Base-by-base conservation (phyloP, 192 early-diverging fungal species). In the Coemansia sp. region DNA sequence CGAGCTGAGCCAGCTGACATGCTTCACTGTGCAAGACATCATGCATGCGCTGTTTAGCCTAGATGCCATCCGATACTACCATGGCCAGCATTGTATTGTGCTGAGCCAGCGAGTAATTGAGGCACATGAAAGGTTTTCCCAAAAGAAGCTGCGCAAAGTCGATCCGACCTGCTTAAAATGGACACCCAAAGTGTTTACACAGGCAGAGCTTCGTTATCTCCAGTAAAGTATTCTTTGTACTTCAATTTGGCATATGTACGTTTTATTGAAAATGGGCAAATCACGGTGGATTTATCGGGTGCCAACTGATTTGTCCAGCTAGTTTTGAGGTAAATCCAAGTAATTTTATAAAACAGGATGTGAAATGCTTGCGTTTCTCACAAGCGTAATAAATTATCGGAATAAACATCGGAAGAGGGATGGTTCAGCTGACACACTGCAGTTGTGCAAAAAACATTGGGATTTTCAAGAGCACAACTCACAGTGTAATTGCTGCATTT, bases 11-110 rank as follows among this genome's bases (percentile, higher is more conserved):
- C 83, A 87, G 1, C 68, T 83, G 58, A 97, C 94, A 2, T 83
- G 87, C 21, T 90, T 99, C 51, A 93, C 93, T 0, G 72, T 84
- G 1, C 87, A 90, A 53, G 97, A 99, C 77, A 90, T 97, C 39
- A 66, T 94, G 61, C 89, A 92, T 59, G 96, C 97, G 1, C 65
- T 97, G 15, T 90, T 94, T 65, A 86, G 82, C 31, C 72, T 97
- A 51, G 91, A 91, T 49, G 83, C 93, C 40, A 81, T 99, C 51
- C 91, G 90, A 64, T 94, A 92, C 56, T 96, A 96, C 61, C 83
- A 89, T 49, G 91, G 92, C 11, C 88, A 91, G 70, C 90, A 89
- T 66, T 87, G 93, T 38, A 88, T 97, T 54, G 90, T 87, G 53
- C 55, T 99, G 51, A 88, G 86, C 67, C 87, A 97, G 42, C 87